Conservation (phyloP, 108 stramenopile genomes). For the Skeletonema costatum region DNA sequence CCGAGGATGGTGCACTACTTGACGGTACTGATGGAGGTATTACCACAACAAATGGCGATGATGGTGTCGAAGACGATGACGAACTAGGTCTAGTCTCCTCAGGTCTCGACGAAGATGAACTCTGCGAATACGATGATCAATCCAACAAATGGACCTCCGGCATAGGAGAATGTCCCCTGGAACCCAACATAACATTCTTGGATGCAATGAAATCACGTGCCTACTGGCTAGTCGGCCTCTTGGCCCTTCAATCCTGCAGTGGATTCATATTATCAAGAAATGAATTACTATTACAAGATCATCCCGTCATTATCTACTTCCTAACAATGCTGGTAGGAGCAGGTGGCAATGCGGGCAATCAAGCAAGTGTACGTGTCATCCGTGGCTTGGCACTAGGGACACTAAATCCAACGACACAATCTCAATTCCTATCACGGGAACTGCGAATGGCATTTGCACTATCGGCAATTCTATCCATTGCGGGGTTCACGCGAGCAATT, state of each 20-base stretch:
- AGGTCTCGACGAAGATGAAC: neutral
- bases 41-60: neutral
- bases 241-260: constrained; percentile 47
- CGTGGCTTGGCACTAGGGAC: constrained; percentile 59
- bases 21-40: neutral
- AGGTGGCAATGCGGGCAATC: constrained; percentile 63
- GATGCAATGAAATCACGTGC: constrained; percentile 50
- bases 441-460: constrained; percentile 41
- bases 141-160: constrained; percentile 15
- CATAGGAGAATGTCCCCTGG: constrained; percentile 42
- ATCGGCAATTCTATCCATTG: constrained; percentile 34
- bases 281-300: constrained; percentile 48
- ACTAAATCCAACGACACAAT: constrained; percentile 39
- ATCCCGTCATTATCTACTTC: constrained; percentile 63
- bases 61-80: constrained; percentile 16
- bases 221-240: constrained; percentile 57
- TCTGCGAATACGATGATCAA: constrained; percentile 22
- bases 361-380: constrained; percentile 58
- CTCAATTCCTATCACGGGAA: constrained; percentile 42
- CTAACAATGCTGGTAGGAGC: constrained; percentile 67
- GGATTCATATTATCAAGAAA: constrained; percentile 55
- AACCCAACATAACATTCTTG: constrained; percentile 44
- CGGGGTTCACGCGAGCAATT: constrained; percentile 49
- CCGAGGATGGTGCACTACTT: neutral
- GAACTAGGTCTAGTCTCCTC: constrained; percentile 25